Base-by-base conservation (phyloP, 208 protist species). In the Strigomonas culicis region DNA sequence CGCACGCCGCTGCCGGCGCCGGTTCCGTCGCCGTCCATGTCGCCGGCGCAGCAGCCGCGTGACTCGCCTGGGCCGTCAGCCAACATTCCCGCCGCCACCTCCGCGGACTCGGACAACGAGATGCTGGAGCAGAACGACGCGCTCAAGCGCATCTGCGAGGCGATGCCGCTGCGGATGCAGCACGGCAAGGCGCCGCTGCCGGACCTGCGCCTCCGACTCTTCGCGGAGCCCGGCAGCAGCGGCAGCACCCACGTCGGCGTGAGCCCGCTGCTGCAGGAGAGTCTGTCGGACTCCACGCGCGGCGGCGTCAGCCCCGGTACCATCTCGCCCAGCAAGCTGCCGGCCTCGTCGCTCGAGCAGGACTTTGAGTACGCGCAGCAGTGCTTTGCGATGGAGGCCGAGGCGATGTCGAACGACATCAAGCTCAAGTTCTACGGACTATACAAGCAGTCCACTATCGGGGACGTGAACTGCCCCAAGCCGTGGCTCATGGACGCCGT, bases 381-480 rank as follows among this genome's bases (percentile, higher is more conserved):
- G 22, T 50, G 51, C 53, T 95, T 95, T 52, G 75, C 67, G 4
- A 68, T 69, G 56, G 30, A 31, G 27, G 84, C 80, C 4, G 47
- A n/a, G 8, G 71, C 58, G 34, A 71, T 79, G 32, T 75, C 66
- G 22, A 79, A 93, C 36, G 77, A 86, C n/a, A 66, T 78, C 8
- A 92, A 94, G 73, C 79, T 96, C 7, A 86, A 85, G 65, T 93
- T 96, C 57, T 94, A 96, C 59, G 83, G 73, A 2, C 72, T 96
- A 22, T 96, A 80, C 69, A 96, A 96, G 72, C 90, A 96, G 70
- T 87, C 90, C 11, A 94, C 86, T 2, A 69, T 83, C 11, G 90
- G 90, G 13, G 88, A 96, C 63, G 70, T 92, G 44, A 94, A 88
- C 62, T 68, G 77, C 1, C 39, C 72, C 10, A 79, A 76, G 59